Evolutionary conservation across 805 yeast species (phyloP).

Genomic region (Sugiyamaella qingdaonensis): DNA sequence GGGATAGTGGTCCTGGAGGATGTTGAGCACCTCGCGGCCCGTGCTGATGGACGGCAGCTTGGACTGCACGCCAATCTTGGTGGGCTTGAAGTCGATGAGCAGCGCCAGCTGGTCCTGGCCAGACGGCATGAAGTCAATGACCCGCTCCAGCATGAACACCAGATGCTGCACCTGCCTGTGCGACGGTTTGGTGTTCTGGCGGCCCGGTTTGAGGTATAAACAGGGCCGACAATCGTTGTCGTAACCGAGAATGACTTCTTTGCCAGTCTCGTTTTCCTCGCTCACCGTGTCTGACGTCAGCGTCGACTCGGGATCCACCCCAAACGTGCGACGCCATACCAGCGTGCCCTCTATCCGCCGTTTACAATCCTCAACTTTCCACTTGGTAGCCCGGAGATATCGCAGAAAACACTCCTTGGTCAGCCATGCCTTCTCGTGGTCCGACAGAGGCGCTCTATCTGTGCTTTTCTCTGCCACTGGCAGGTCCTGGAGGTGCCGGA

Average conservation of each 20-base stretch:
- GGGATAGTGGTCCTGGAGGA: conserved; percentile 95
- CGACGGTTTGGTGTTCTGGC: conserved; percentile 90
- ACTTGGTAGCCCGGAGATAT: conserved; percentile 89
- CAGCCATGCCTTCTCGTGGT: conserved; percentile 82
- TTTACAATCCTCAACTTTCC: conserved; percentile 70
- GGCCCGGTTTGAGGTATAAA: conserved; percentile 84
- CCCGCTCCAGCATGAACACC: conserved; percentile 88
- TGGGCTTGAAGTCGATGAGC: conserved; percentile 85
- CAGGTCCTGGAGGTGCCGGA: conserved; percentile 48
- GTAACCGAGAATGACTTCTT: conserved; percentile 84
- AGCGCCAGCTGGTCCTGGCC: conserved; percentile 94
- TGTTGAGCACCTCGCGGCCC: conserved; percentile 88
- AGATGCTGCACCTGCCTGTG: conserved; percentile 93
- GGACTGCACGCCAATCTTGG: conserved; percentile 50
- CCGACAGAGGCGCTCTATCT: conserved; percentile 37
- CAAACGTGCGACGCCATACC: conserved; percentile 93
- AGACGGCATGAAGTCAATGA: conserved; percentile 90
- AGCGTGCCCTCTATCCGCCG: conserved; percentile 71
- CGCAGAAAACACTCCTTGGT: conserved; percentile 87
- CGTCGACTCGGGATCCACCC: conserved; percentile 45
- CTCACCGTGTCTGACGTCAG: conserved; percentile 36
- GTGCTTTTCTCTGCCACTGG: conserved; percentile 42
- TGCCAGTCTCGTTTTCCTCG: conserved; percentile 84
- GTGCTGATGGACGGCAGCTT: conserved; percentile 85
- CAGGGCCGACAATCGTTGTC: conserved; percentile 92